Conservation (phyloP, 257 asterid species). For the Verbascum thapsus region DNA sequence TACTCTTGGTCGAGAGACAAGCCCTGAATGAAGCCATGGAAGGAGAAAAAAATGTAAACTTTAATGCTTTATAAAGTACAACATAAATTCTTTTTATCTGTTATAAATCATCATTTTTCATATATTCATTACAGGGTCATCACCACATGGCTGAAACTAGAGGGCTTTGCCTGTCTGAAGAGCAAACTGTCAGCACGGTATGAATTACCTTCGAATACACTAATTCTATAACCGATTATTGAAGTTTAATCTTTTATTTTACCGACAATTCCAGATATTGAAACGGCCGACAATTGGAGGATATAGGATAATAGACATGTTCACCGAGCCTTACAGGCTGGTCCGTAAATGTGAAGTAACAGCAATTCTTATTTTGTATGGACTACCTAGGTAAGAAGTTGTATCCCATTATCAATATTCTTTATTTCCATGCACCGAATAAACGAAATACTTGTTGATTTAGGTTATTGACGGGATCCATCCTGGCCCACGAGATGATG, state of each 20-base stretch:
- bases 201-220: constrained; percentile 26
- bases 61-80: constrained; percentile 17
- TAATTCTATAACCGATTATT: constrained; percentile 9
- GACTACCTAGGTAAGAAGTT: constrained; percentile 84
- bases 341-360: constrained; percentile 89
- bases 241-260: constrained; percentile 1
- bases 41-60: constrained; percentile 83
- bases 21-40: constrained; percentile 97
- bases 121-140: constrained; percentile 61
- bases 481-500: constrained; percentile 99
- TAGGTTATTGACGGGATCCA: constrained; percentile 91
- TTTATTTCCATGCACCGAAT: constrained; percentile 1
- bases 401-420: constrained; percentile 6
- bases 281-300: constrained; percentile 91
- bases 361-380: constrained; percentile 88
- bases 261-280: constrained; percentile 54
- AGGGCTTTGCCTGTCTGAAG: constrained; percentile 96
- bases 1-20: constrained; percentile 95
- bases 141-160: constrained; percentile 91
- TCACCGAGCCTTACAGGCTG: constrained; percentile 86
- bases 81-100: background rate
- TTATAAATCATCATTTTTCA: background rate
- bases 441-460: background rate
- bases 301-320: constrained; percentile 78
- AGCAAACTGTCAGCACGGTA: constrained; percentile 88